Base-by-base conservation (phyloP, 192 early-diverging fungal species). In the Coemansia guatemalensis region DNA sequence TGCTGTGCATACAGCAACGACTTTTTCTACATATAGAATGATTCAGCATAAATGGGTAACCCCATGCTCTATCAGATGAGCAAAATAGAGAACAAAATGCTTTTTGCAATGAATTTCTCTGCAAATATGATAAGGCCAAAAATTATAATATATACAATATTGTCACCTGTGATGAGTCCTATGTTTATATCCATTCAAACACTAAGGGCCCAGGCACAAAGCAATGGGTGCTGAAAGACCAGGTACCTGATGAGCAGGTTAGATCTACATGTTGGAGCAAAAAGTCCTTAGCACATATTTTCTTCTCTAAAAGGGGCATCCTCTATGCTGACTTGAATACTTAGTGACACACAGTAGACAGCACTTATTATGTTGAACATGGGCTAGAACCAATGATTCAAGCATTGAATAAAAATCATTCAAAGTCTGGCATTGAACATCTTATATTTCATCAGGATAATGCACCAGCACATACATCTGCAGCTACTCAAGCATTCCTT, bases 21-120 rank as follows among this genome's bases (percentile, higher is more conserved):
- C n/a, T n/a, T n/a, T n/a, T n/a, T n/a, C n/a, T n/a, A n/a, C n/a
- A n/a, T 44, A 44, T 2, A 17, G 14, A 44, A 44, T 44, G 8
- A 17, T 44, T 44, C 4, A 17, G 14, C 12, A 14, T 17, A 44
- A 44, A 44, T 44, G 14, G 39, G 39, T 44, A 11, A 11, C 39
- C 39, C 17, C 55, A 56, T 20, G 7, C 14, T 14, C 22, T 33
- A 59, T 18, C 11, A 27, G 8, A 59, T 50, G 12, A 60, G 21
- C 2, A 60, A 48, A 48, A 27, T 14, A 41, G 18, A 23, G 22
- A 30, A 6, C 18, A 21, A 27, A 20, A 14, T 50, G 7, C 18
- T 50, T 50, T 50, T n/a, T 60, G 59, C 48, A 50, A 60, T 26
- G 48, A 33, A 23, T 27, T 41, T 50, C 27, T 32, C 32, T 24